phyloP scores from a whole-genome alignment of 2,329 filamentous ascomycete genomes.

The Graphiopsis chlorocephala region DNA sequence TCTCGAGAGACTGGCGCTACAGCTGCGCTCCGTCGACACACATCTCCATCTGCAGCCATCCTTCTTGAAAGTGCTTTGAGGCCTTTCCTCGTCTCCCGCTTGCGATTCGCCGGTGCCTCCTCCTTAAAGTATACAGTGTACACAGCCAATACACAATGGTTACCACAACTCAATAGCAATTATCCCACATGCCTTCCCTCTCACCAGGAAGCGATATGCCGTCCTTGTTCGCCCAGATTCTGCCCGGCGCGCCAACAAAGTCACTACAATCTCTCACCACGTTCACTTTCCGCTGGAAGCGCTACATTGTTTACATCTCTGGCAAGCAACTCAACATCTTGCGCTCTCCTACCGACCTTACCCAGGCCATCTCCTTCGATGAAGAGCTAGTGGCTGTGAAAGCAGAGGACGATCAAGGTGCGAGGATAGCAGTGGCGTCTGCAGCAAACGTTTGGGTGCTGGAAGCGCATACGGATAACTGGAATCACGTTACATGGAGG shows the following conservation, averaged over 20 bases:
- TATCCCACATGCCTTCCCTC: constrained; percentile 29
- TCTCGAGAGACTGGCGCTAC: neutral
- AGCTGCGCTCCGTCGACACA: neutral
- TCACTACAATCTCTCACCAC: constrained; percentile 75
- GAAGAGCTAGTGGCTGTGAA: constrained; percentile 70
- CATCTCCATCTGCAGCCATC: neutral
- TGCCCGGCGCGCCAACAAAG: constrained; percentile 74
- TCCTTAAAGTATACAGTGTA: neutral
- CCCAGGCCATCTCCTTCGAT: constrained; percentile 70
- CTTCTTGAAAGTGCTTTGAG: neutral
- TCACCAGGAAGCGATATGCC: constrained; percentile 24
- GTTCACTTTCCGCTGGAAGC: constrained; percentile 68
- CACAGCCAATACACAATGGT: neutral
- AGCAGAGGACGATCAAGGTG: constrained; percentile 71
- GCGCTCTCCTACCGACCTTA: constrained; percentile 66
- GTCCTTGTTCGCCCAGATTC: constrained; percentile 47
- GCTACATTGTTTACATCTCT: constrained; percentile 82
- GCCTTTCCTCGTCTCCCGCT: neutral
- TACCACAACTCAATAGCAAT: constrained; percentile 3
- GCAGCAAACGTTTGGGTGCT: constrained; percentile 70
- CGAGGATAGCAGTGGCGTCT: constrained; percentile 79
- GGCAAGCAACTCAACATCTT: constrained; percentile 85
- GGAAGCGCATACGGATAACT: constrained; percentile 69
- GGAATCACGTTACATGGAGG: constrained; percentile 70
- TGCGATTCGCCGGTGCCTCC: neutral